Evolutionary conservation across 805 yeast species (phyloP), one percentile per base, ranked within the genome.

Genomic region (Kuraishia hungarica): DNA sequence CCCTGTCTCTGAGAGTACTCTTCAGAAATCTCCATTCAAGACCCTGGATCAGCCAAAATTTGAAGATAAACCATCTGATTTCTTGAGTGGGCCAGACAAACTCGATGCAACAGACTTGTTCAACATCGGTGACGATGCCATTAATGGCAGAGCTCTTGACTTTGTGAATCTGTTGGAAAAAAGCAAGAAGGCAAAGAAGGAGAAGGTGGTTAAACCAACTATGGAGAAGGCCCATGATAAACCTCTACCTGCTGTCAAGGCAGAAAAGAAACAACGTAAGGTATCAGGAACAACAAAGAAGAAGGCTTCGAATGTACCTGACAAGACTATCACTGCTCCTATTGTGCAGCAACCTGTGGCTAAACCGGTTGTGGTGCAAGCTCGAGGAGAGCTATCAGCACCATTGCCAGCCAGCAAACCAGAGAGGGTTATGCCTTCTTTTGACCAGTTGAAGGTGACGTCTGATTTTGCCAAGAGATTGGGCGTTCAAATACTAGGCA

Each of bases 391-490:
- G 20, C 46, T 4, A 35, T 4, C 52, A 28, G 8, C 50, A 7
- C 26, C 26, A 48, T 7, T 10, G 15, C 5, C 21, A 3, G 49
- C 22, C 13, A 47, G 24, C 15, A 47, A 13, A n/a, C 22, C 8
- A 47, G 24, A 47, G n/a, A 47, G 49, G 11, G 49, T 47, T 4
- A 49, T 49, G 51, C 51, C 50, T 15, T 39, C 49, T 47, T 39
- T 50, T 17, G 57, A 55, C 28, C 50, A 55, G 35, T 52, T 56
- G 23, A 58, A 56, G 39, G 60, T 55, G 22, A 52, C 52, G 28
- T 53, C 52, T 10, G 61, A 56, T 26, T 69, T 76, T 56, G 76
- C 77, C 1, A 63, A 73, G 24, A 69, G 70, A 43, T 61, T 74
- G 53, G 67, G 72, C 3, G 61, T 68, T 17, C 47, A 35, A 20